Percentiles rank a stretch among this genome's conserved stretches.
These are phyloP conservation scores for Pseudofabraea citricarpa DNA, from an alignment of 2,329 filamentous ascomycete genomes.

Conservation along the genomic window DNA sequence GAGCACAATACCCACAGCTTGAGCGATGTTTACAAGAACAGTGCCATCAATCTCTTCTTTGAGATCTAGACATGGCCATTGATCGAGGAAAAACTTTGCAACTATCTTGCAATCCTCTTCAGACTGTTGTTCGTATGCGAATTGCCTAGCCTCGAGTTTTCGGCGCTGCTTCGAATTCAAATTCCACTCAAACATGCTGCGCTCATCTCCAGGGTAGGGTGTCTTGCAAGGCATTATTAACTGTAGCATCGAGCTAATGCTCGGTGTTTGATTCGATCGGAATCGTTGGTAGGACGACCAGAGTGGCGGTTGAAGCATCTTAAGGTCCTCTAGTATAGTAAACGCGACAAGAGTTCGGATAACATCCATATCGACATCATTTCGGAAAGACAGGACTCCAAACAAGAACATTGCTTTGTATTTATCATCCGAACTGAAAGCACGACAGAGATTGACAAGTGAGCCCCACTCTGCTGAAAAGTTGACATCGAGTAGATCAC, in stretches of 20 bases:
- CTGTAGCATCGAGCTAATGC: conserved; percentile 25
- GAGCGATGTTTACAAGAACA: conserved; percentile 31
- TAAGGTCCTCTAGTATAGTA: conserved; percentile 34
- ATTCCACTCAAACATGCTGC: conserved; percentile 1
- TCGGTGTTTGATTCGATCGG: conserved; percentile 27
- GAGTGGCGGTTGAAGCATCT: conserved; percentile 30
- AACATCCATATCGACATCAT: conserved; percentile 32
- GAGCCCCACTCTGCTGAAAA: conserved; percentile 37
- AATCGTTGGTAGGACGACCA: conserved; percentile 33
- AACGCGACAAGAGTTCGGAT: conserved; percentile 41
- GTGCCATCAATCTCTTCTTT: conserved; percentile 21
- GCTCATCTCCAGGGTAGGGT: conserved; percentile 24
- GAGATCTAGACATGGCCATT: conserved; percentile 40
- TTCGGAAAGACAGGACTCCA: conserved; percentile 37
- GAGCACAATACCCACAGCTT: conserved; percentile 34
- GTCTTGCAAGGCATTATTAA: conserved; percentile 28
- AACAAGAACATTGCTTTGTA: conserved; percentile 42
- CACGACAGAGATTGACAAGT: conserved; percentile 33
- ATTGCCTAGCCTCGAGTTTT: conserved; percentile 20
- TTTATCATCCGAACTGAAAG: conserved; percentile 17
- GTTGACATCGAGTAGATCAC: conserved; percentile 34
- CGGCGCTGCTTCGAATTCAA: conserved; percentile 9
- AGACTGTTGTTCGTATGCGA: conserved; percentile 25
- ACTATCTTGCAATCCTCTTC: conserved; percentile 32
- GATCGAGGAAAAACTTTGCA: conserved; percentile 34